phyloP scores from a whole-genome alignment of 345 rosid genomes.

The Acer yangbiense region DNA sequence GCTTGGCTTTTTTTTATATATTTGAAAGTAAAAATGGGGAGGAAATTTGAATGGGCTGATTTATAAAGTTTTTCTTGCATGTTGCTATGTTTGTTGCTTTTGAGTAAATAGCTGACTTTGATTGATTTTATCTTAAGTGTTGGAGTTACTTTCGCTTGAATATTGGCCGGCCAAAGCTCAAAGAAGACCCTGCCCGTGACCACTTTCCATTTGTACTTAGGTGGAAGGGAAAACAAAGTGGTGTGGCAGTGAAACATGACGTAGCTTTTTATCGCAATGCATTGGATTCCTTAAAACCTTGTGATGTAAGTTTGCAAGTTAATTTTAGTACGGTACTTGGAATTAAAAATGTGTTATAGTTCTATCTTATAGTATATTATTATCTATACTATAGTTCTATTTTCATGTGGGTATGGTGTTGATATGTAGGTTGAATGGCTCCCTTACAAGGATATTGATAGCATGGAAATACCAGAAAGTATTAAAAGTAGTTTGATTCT shows the following conservation, averaged over 20 bases:
- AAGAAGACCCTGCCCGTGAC: conserved; percentile 37
- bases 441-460: conserved; percentile 58
- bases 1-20: neutral
- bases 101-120: conserved; percentile 11
- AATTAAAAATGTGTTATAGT: conserved; percentile 12
- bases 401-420: conserved; percentile 5
- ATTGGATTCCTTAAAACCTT: conserved; percentile 57
- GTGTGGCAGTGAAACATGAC: conserved; percentile 57
- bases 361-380: neutral
- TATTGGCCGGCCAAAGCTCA: conserved; percentile 61
- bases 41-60: neutral
- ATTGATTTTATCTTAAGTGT: conserved; percentile 44
- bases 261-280: conserved; percentile 65
- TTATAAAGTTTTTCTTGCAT: neutral
- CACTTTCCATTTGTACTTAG: conserved; percentile 60
- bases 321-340: neutral
- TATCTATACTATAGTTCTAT: conserved; percentile 3
- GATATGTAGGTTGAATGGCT: conserved; percentile 60
- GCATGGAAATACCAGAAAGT: conserved; percentile 49
- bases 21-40: conserved; percentile 6
- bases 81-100: neutral
- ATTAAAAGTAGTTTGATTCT: conserved; percentile 44
- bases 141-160: conserved; percentile 83
- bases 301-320: conserved; percentile 41
- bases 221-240: conserved; percentile 79